Percentiles rank a stretch among this genome's conserved stretches.
Conservation (phyloP, 2,329 filamentous ascomycete genomes). For the Hymenoscyphus fructigenus region DNA sequence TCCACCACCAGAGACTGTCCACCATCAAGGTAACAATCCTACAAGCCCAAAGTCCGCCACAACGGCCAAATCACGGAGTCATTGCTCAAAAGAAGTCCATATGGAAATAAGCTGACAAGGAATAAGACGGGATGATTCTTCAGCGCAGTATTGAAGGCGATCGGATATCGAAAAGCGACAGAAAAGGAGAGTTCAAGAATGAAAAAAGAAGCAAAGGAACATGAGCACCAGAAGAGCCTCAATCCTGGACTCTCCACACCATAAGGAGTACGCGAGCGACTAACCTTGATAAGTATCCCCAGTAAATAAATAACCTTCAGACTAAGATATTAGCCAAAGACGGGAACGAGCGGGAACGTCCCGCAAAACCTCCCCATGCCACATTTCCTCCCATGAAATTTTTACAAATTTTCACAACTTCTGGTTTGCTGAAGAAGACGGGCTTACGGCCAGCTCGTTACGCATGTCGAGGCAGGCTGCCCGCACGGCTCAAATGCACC, state of each 20-base stretch:
- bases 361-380: not conserved
- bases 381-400: not conserved
- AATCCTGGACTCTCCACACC: too few relatives aligned
- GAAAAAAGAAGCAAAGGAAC: not conserved
- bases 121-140: too few relatives aligned
- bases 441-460: not conserved
- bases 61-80: not conserved
- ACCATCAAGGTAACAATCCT: not conserved
- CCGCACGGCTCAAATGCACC: not conserved
- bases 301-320: not conserved
- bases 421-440: not conserved
- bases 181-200: not conserved
- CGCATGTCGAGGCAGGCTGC: not conserved
- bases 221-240: too few relatives aligned
- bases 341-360: conserved; percentile 1
- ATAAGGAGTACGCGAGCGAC: not conserved
- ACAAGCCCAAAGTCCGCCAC: not conserved
- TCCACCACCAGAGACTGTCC: not conserved
- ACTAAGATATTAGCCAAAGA: conserved; percentile 4
- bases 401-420: not conserved
- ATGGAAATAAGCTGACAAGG: not conserved
- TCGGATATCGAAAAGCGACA: not conserved
- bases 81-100: not conserved
- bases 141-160: not conserved
- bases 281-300: not conserved